These are phyloP conservation scores for Pinus taeda DNA, from an alignment of 75 land plant species.

Conservation along the genomic window DNA sequence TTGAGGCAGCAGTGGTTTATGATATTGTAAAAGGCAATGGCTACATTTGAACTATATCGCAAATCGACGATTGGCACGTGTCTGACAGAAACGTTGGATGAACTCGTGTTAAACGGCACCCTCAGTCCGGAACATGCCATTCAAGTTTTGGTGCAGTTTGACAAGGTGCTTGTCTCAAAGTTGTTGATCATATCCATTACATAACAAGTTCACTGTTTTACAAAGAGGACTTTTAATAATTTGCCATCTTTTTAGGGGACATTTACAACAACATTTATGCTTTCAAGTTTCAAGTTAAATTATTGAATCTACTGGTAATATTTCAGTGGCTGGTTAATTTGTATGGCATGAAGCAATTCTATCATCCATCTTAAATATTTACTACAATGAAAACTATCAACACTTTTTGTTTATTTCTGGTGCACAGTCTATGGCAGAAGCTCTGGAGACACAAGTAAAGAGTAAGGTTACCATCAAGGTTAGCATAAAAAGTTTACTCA, in stretches of 20 bases:
- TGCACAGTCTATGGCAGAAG: constrained; percentile 84
- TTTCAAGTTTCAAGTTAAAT: no score
- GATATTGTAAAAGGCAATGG: constrained; percentile 35
- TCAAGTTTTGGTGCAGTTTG: constrained; percentile 90
- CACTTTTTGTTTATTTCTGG: neutral
- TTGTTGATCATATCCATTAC: no score
- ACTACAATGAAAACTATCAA: neutral
- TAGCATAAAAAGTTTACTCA: neutral
- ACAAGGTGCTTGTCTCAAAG: constrained; percentile 50
- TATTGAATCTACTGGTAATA: neutral
- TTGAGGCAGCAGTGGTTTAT: no score
- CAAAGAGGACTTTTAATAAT: no score
- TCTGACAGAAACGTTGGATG: constrained; percentile 86
- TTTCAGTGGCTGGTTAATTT: neutral
- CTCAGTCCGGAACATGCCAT: constrained; percentile 89
- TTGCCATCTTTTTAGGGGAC: no score
- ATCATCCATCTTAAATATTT: no score
- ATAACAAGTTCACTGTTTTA: no score
- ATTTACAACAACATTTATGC: no score
- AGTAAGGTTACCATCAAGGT: constrained; percentile 89
- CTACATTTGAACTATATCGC: constrained; percentile 82
- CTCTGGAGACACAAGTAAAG: constrained; percentile 84
- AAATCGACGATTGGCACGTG: constrained; percentile 90
- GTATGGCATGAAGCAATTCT: no score
- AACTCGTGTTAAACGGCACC: constrained; percentile 81